phyloP scores from a whole-genome alignment of 2,329 filamentous ascomycete species.

The Stromatinia cepivora region DNA sequence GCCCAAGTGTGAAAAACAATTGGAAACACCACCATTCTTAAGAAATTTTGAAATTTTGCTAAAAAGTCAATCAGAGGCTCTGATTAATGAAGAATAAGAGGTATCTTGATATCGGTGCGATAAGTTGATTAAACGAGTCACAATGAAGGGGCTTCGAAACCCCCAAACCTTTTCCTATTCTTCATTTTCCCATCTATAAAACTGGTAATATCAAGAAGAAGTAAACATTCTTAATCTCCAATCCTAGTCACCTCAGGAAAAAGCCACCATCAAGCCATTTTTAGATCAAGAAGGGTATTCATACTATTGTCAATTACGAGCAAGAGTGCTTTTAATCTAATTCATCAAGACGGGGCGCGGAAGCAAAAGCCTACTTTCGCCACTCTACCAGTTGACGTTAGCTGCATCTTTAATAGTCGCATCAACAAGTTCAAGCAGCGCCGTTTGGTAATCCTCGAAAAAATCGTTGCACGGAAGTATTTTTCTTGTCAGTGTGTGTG shows the following conservation, averaged over 20 bases:
- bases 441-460: neutral
- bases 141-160: constrained; percentile 1
- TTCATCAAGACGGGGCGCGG: neutral
- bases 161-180: neutral
- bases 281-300: constrained; percentile 16
- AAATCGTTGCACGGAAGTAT: neutral
- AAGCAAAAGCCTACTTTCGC: neutral
- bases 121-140: neutral
- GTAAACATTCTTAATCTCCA: constrained; percentile 12
- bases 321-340: neutral
- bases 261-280: constrained; percentile 18
- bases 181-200: too few relatives aligned
- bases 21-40: constrained; percentile 16
- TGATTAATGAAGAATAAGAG: neutral
- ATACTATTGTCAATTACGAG: neutral
- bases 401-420: neutral
- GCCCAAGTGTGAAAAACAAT: neutral
- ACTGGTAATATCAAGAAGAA: neutral
- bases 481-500: neutral
- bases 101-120: neutral
- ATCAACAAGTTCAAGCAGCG: neutral
- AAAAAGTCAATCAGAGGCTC: neutral
- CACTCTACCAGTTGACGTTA: constrained; percentile 4
- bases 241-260: constrained; percentile 12
- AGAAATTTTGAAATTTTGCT: neutral